Conservation (phyloP, 73 alveolate genomes). For the Breviolum minutum region DNA sequence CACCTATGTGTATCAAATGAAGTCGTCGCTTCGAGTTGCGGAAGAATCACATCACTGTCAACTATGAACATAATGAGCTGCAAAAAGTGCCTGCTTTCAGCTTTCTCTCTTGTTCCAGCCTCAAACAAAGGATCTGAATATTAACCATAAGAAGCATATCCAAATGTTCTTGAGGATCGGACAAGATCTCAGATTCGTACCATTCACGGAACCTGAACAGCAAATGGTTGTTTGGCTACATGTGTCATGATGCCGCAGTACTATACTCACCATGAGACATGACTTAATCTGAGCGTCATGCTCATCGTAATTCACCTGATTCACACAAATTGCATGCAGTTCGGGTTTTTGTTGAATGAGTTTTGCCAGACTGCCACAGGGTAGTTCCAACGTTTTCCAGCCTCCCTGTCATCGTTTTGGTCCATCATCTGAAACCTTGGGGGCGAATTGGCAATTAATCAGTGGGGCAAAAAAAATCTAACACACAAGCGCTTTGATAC, state of each 20-base stretch:
- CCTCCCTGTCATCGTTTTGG: slow-evolving; percentile 71
- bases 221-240: neutral
- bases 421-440: slow-evolving; percentile 49
- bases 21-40: neutral
- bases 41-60: neutral
- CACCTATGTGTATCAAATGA: neutral
- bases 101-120: slow-evolving; percentile 31
- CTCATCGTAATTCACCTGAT: slow-evolving; percentile 39
- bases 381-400: neutral
- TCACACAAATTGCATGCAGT: neutral
- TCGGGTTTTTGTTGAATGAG: neutral
- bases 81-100: neutral
- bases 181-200: slow-evolving; percentile 38
- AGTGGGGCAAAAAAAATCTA: neutral
- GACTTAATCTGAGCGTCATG: neutral
- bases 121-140: neutral
- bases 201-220: slow-evolving; percentile 28
- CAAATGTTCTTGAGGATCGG: neutral
- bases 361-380: neutral
- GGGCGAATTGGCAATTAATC: neutral
- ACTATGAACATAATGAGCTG: neutral
- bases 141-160: neutral
- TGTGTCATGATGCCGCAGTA: neutral
- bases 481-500: neutral
- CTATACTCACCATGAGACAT: neutral